Evolutionary conservation across 305 asterid species (phyloP).

Genomic region (Solanum aculeatissimum): DNA sequence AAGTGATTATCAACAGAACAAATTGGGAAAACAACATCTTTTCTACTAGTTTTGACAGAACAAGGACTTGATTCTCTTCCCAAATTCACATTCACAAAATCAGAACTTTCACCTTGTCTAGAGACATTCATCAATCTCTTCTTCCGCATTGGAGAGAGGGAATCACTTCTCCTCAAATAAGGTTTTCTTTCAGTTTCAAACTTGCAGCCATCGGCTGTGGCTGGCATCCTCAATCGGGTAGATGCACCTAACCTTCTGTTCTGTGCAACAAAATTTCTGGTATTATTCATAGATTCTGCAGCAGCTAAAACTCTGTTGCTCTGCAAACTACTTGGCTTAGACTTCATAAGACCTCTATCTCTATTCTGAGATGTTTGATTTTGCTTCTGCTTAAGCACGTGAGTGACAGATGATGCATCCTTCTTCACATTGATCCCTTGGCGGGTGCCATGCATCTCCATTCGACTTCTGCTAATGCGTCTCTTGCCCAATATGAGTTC

Average conservation of each 20-base stretch:
- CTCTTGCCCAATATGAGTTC: constrained; percentile 12
- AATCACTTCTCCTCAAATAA: constrained; percentile 19
- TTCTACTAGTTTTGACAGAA: constrained; percentile 16
- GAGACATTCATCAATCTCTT: constrained; percentile 37
- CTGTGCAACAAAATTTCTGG: constrained; percentile 17
- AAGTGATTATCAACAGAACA: constrained; percentile 5
- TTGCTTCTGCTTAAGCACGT: constrained; percentile 22
- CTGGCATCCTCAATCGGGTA: constrained; percentile 20
- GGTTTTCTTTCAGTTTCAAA: constrained; percentile 42
- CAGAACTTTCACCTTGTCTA: constrained; percentile 34
- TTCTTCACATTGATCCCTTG: constrained; percentile 21
- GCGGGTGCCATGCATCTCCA: constrained; percentile 18
- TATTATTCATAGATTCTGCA: constrained; percentile 14
- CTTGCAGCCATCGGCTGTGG: constrained; percentile 24
- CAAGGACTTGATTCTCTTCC: constrained; percentile 10
- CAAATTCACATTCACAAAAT: constrained; percentile 7
- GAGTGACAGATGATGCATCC: constrained; percentile 15
- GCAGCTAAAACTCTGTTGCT: constrained; percentile 16
- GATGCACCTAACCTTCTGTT: constrained; percentile 19
- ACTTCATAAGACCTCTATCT: constrained; percentile 26
- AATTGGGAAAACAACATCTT: constrained; percentile 11
- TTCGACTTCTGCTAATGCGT: constrained; percentile 19
- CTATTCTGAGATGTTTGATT: constrained; percentile 23
- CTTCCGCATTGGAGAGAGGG: constrained; percentile 43
- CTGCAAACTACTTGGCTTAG: constrained; percentile 20